These are phyloP conservation scores for Nannochloropsis salina DNA, from an alignment of 108 stramenopile genomes.

Conservation along the genomic window DNA sequence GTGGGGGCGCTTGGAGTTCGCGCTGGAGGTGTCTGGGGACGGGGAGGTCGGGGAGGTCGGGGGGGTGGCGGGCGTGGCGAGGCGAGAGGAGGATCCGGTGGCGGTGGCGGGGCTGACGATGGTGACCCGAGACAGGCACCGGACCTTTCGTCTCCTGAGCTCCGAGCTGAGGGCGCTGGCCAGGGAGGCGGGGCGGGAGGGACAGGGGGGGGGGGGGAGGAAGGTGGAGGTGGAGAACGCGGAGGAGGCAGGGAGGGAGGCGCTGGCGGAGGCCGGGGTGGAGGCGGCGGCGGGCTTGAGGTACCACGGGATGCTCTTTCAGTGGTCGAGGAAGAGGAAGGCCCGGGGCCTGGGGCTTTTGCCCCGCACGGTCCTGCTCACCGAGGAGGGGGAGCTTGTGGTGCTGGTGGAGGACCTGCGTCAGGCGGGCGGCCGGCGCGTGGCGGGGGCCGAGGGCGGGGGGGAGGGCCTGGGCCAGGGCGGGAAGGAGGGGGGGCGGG, in stretches of 20 bases:
- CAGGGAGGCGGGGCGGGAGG: neutral
- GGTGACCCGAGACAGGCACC: neutral
- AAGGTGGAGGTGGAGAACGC: slow-evolving; percentile 8
- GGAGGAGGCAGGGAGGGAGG: neutral
- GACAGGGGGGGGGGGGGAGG: neutral
- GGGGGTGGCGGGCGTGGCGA: neutral
- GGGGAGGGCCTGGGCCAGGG: neutral
- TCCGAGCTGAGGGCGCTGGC: neutral
- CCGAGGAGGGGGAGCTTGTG: neutral
- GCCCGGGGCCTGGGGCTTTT: neutral
- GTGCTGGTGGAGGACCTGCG: neutral
- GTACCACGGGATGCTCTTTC: slow-evolving; percentile 1
- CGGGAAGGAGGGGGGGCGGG: neutral
- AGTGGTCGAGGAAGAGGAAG: neutral
- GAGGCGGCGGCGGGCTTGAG: neutral
- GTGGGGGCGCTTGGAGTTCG: neutral
- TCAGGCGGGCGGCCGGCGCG: neutral
- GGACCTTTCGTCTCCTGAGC: slow-evolving; percentile 16
- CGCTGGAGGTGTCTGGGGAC: neutral
- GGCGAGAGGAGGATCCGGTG: neutral
- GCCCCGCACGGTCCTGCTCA: neutral
- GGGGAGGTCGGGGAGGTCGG: neutral
- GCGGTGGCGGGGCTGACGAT: neutral
- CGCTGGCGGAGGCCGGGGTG: neutral
- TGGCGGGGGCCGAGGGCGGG: neutral